Evolutionary conservation across 805 yeast genomes (phyloP).

Genomic region (Millerago galiae): DNA sequence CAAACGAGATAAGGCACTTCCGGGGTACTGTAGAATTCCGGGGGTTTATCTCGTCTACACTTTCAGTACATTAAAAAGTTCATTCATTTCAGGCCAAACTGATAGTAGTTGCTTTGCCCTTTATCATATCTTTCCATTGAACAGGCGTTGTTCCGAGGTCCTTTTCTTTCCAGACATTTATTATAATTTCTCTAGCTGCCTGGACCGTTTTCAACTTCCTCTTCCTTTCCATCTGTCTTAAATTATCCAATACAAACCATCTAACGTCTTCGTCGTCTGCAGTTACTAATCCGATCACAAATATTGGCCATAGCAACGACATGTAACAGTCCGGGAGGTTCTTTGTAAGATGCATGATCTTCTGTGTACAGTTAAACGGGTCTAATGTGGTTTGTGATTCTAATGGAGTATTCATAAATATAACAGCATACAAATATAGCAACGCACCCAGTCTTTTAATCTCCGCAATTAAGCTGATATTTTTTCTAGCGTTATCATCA

Average conservation of each 20-base stretch:
- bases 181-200: constrained; percentile 30
- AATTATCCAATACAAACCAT: constrained; percentile 31
- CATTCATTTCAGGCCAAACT: constrained; percentile 28
- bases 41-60: background rate
- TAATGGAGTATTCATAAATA: constrained; percentile 20
- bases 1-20: background rate
- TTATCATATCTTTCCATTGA: constrained; percentile 34
- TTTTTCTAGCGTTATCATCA: constrained; percentile 12
- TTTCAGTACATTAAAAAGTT: background rate
- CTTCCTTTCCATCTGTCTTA: constrained; percentile 30
- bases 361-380: constrained; percentile 15
- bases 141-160: constrained; percentile 25
- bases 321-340: constrained; percentile 27
- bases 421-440: constrained; percentile 31
- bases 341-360: constrained; percentile 20
- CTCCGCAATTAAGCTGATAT: constrained; percentile 29
- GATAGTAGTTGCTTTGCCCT: constrained; percentile 30
- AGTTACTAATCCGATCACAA: constrained; percentile 30
- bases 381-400: constrained; percentile 11
- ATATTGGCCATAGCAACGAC: constrained; percentile 37
- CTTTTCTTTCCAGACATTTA: constrained; percentile 34
- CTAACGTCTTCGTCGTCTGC: constrained; percentile 30
- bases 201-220: constrained; percentile 33
- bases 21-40: too few relatives aligned
- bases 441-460: constrained; percentile 31